Percentiles rank a stretch among this genome's conserved stretches.
These are phyloP conservation scores for Lentinula guzmanii DNA, from an alignment of 768 basidiomycete genomes.

Conservation along the genomic window DNA sequence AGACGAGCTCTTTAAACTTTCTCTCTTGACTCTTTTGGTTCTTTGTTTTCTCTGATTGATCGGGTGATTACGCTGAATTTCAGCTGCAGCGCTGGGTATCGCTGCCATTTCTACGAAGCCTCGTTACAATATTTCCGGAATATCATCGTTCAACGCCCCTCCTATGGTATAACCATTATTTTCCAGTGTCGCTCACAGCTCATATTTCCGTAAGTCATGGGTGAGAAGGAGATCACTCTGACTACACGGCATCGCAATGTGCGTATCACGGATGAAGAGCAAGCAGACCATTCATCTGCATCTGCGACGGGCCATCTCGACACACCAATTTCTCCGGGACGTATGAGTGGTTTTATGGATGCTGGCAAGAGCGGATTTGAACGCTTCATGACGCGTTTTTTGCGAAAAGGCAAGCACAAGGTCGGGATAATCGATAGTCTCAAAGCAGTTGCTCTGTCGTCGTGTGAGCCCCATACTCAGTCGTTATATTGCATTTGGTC, in stretches of 20 bases:
- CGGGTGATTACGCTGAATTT: not conserved
- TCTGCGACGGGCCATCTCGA: not conserved
- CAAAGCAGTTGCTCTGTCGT: constrained; percentile 40
- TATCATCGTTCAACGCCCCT: too few species aligned
- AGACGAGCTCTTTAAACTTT: not conserved
- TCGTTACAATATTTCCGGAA: too few species aligned
- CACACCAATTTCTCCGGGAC: not conserved
- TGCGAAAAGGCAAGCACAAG: constrained; percentile 37
- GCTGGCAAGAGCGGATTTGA: not conserved
- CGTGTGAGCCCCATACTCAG: constrained; percentile 29
- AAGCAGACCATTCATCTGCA: not conserved
- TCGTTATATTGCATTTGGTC: not conserved
- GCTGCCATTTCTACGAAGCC: too few species aligned
- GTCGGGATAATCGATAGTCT: constrained; percentile 39
- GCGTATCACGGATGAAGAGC: not conserved
- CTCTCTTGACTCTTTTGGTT: not conserved
- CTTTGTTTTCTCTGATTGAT: not conserved
- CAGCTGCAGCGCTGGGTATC: not conserved
- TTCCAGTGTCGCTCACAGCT: not conserved
- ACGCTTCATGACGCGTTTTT: constrained; percentile 38
- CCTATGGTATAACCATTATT: too few species aligned
- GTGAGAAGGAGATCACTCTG: not conserved
- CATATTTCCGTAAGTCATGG: not conserved
- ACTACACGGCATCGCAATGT: not conserved
- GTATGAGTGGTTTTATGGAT: not conserved